A percentile compares a stretch with the other conserved stretches of the same genome.
phyloP scores from a whole-genome alignment of 495 filamentous ascomycete genomes.

The Clohesyomyces aquaticus region DNA sequence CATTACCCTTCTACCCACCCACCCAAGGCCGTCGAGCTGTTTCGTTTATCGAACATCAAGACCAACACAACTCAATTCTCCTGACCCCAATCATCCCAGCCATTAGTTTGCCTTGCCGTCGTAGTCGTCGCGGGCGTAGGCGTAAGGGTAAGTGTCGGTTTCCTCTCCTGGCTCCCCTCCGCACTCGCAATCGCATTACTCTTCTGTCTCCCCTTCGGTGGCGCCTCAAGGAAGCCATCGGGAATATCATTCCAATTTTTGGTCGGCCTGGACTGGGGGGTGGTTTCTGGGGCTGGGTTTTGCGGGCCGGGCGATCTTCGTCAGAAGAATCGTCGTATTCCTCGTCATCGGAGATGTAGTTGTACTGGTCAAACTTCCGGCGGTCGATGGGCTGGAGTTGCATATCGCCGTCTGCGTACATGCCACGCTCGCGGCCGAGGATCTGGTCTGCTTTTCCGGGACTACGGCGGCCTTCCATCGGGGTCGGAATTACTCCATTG shows the following conservation, averaged over 20 bases:
- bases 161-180: slow-evolving; percentile 16
- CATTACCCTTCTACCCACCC: no score
- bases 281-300: slow-evolving; percentile 16
- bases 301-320: slow-evolving; percentile 36
- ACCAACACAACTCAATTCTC: slow-evolving; percentile 7
- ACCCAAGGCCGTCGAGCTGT: no score
- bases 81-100: slow-evolving; percentile 38
- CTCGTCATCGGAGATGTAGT: slow-evolving; percentile 36
- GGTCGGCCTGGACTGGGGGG: slow-evolving; percentile 20
- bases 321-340: slow-evolving; percentile 41
- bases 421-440: slow-evolving; percentile 37
- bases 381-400: slow-evolving; percentile 41
- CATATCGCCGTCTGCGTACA: slow-evolving; percentile 41
- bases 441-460: slow-evolving; percentile 41
- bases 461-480: slow-evolving; percentile 29
- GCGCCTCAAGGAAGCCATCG: slow-evolving; percentile 40
- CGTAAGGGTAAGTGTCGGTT: no score
- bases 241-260: slow-evolving; percentile 49
- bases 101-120: slow-evolving; percentile 13
- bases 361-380: slow-evolving; percentile 39
- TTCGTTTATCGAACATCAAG: no score
- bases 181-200: neutral
- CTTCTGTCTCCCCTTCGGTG: slow-evolving; percentile 33
- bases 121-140: no score
- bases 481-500: slow-evolving; percentile 22